A percentile compares a stretch with the other conserved stretches of the same genome.
Evolutionary conservation across 805 yeast genomes (phyloP).

Genomic region (Candida takata): DNA sequence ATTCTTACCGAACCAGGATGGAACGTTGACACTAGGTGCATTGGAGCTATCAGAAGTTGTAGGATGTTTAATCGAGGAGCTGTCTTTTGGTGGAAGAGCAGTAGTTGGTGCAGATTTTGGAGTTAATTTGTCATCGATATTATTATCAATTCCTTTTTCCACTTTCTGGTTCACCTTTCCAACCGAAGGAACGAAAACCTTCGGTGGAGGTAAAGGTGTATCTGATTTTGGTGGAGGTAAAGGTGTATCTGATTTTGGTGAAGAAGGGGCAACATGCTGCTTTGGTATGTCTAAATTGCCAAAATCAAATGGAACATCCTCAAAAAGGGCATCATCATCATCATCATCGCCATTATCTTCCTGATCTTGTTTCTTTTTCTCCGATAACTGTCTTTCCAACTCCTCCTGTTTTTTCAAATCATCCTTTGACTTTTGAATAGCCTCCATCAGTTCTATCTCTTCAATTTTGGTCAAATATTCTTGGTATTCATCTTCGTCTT

Average conservation of each 20-base stretch:
- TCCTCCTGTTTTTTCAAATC: slow-evolving; percentile 37
- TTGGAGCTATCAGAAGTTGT: background rate
- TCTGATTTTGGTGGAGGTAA: background rate
- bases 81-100: too few relatives aligned
- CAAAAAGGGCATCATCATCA: slow-evolving; percentile 20
- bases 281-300: background rate
- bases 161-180: background rate
- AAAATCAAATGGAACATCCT: slow-evolving; percentile 22
- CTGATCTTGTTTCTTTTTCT: slow-evolving; percentile 2
- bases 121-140: too few relatives aligned
- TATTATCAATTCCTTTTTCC: too few relatives aligned
- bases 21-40: slow-evolving; percentile 5
- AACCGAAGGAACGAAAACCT: too few relatives aligned
- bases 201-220: background rate
- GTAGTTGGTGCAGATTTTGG: background rate
- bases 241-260: too few relatives aligned
- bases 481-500: slow-evolving; percentile 16
- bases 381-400: slow-evolving; percentile 20
- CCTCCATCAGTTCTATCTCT: slow-evolving; percentile 32
- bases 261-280: too few relatives aligned
- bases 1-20: slow-evolving; percentile 23
- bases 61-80: too few relatives aligned
- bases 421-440: slow-evolving; percentile 40
- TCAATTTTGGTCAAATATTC: slow-evolving; percentile 23
- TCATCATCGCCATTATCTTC: too few relatives aligned